Base-by-base conservation (phyloP, 1,284 basidiomycete species). In the Pyrrhoderma noxium region DNA sequence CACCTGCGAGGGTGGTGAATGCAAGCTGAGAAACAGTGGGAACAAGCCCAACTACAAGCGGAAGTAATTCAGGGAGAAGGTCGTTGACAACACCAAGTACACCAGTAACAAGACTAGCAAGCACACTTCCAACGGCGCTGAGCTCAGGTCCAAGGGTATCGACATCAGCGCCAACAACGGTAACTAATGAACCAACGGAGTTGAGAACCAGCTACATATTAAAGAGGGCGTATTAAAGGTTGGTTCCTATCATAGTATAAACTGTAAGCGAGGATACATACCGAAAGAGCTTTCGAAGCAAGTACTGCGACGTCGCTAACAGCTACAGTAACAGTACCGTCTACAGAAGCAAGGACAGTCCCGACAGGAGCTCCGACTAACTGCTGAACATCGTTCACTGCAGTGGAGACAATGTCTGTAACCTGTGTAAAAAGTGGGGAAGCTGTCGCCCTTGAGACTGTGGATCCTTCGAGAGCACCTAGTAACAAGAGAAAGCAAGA, bases 171-270 rank as follows among this genome's bases (percentile, higher is more conserved):
- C 56, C 60, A 35, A 67, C 65, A 18, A 71, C 51, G 23, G 61
- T 59, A 18, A 74, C 59, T 48, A 71, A 63, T 16, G 61, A 60
- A n/a, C 61, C 61, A 47, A 71, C 55, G 18, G 70, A 70, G 14
- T 42, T 53, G 58, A 73, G 64, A 47, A 74, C 56, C 22, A 69
- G 45, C 61, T 65, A 34, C 3, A 27, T 13, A 4, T 9, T 25
- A 22, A 13, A 11, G 16, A 36, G 23, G 27, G 31, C 11, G 16
- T 16, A 14, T 31, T 18, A 14, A 22, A 19, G 3, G 34, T 11
- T 16, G 31, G 2, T 39, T 54, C 50, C 3, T 64, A 36, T 11
- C n/a, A 16, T 11, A 11, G 38, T 0, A n/a, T 16, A n/a, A n/a
- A n/a, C n/a, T n/a, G n/a, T n/a, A n/a, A n/a, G n/a, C n/a, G 5